Evolutionary conservation across 1,139 yeast genomes (phyloP).

Genomic region (Pichia sp.): DNA sequence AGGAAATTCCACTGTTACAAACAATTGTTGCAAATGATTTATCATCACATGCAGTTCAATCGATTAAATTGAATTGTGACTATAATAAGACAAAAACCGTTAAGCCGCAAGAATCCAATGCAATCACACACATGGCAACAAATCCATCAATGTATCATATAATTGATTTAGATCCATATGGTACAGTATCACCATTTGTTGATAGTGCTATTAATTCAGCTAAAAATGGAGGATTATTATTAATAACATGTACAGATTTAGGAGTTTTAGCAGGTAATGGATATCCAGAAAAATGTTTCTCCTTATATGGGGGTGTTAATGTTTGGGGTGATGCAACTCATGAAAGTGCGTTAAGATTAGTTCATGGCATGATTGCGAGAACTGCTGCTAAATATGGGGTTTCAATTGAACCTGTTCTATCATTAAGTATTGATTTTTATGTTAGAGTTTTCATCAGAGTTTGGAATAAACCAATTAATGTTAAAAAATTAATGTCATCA

Average conservation of each 20-base stretch:
- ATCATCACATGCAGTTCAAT: slow-evolving; percentile 76
- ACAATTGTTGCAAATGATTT: slow-evolving; percentile 84
- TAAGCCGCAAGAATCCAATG: slow-evolving; percentile 73
- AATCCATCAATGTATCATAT: slow-evolving; percentile 52
- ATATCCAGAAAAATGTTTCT: slow-evolving; percentile 93
- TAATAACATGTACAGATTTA: slow-evolving; percentile 93
- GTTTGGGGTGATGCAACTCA: slow-evolving; percentile 80
- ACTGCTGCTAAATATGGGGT: slow-evolving; percentile 89
- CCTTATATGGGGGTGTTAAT: slow-evolving; percentile 90
- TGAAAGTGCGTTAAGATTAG: slow-evolving; percentile 86
- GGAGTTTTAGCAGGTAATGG: slow-evolving; percentile 95
- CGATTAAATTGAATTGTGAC: slow-evolving; percentile 64
- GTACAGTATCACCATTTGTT: slow-evolving; percentile 91
- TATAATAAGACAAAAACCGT: slow-evolving; percentile 59
- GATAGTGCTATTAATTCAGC: slow-evolving; percentile 84
- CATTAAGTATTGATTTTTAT: slow-evolving; percentile 85
- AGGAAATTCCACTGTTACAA: slow-evolving; percentile 72
- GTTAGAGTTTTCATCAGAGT: slow-evolving; percentile 80
- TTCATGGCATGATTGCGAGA: slow-evolving; percentile 64
- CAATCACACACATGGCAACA: slow-evolving; percentile 69
- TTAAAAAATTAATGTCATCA: slow-evolving; percentile 64
- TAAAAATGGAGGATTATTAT: slow-evolving; percentile 71
- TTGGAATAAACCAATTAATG: slow-evolving; percentile 68
- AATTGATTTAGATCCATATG: slow-evolving; percentile 93
- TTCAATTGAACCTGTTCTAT: slow-evolving; percentile 76